Percentiles rank a stretch among this genome's conserved stretches.
Evolutionary conservation across 2,329 filamentous ascomycete species (phyloP).

Genomic region (Alternaria rosae): DNA sequence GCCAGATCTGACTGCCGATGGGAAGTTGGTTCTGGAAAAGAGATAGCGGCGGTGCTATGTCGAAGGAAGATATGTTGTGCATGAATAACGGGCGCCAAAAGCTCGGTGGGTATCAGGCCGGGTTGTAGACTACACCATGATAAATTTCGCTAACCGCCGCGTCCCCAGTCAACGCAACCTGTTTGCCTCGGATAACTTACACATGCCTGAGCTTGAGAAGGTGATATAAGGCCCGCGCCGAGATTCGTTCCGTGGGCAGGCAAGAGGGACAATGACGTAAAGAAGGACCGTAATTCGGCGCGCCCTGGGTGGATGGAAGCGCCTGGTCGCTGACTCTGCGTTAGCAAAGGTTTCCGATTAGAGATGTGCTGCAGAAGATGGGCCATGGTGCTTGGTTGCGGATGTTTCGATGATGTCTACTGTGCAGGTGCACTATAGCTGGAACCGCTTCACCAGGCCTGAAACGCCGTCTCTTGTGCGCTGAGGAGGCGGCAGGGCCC

Average conservation of each 20-base stretch:
- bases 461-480: conserved; percentile 6
- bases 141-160: conserved; percentile 1
- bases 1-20: not conserved
- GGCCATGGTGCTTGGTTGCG: not conserved
- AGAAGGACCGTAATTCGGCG: conserved; percentile 6
- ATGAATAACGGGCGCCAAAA: not conserved
- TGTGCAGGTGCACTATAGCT: conserved; percentile 13
- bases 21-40: not conserved
- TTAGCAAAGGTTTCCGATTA: conserved; percentile 1
- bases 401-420: conserved; percentile 7
- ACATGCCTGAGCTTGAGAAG: not conserved
- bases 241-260: conserved; percentile 3
- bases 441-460: conserved; percentile 9
- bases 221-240: not conserved
- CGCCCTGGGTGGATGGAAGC: not conserved
- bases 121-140: not conserved
- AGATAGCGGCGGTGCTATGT: not conserved
- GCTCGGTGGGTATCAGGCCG: not conserved
- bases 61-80: not conserved
- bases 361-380: not conserved
- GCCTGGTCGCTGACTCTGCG: not conserved
- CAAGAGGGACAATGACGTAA: conserved; percentile 11
- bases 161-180: not conserved
- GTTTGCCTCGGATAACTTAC: not conserved
- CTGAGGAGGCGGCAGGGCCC: conserved; percentile 7